These are phyloP conservation scores for thale cress (Arabidopsis thaliana) DNA, from an alignment of 345 rosid species.

Conservation along the genomic window TAIR10.1 NC_003071.7:13185501-13186000, in stretches of 20 bases:
- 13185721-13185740: neutral
- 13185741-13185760: slow-evolving; percentile 41
- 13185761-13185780: slow-evolving; percentile 55
- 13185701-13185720: neutral
- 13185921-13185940: neutral
- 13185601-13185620: slow-evolving; percentile 46
- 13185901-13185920: slow-evolving; percentile 31
- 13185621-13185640: slow-evolving; percentile 13
- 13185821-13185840: slow-evolving; percentile 45
- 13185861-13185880: slow-evolving; percentile 65
- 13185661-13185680: neutral
- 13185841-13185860: slow-evolving; percentile 54
- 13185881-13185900: slow-evolving; percentile 44
- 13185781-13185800: slow-evolving; percentile 52
- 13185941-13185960: slow-evolving; percentile 29
- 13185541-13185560: slow-evolving; percentile 1
- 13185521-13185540: slow-evolving; percentile 9
- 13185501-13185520: slow-evolving; percentile 11
- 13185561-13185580: slow-evolving; percentile 41
- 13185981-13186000: slow-evolving; percentile 15
- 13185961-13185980: slow-evolving; percentile 19
- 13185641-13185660: slow-evolving; percentile 23
- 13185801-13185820: slow-evolving; percentile 44
- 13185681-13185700: neutral
- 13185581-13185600: slow-evolving; percentile 30